These are phyloP conservation scores for Acanthamoeba royreba DNA, from an alignment of 208 protist species.

Conservation along the genomic window DNA sequence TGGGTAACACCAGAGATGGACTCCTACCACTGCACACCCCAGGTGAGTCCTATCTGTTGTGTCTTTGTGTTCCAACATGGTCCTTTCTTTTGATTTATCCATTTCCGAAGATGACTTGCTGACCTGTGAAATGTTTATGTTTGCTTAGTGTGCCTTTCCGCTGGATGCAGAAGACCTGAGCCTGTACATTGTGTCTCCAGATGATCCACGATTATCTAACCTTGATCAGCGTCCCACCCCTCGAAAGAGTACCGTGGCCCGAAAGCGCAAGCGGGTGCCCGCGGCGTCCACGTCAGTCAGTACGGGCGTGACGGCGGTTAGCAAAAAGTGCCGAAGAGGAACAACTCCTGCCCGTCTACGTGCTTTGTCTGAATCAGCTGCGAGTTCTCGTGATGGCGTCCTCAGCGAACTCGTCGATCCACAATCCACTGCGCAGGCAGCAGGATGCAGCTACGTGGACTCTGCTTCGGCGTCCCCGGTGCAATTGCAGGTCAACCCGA, in stretches of 20 bases:
- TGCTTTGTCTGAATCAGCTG: too few species aligned
- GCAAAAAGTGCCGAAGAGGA: too few species aligned
- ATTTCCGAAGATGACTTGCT: too few species aligned
- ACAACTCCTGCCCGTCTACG: too few species aligned
- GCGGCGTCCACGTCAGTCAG: too few species aligned
- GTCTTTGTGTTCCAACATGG: neutral
- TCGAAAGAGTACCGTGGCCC: neutral
- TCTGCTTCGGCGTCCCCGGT: too few species aligned
- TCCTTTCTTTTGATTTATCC: neutral
- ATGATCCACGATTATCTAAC: neutral
- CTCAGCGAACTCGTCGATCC: neutral
- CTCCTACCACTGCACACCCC: neutral
- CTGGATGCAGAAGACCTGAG: neutral
- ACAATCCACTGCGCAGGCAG: too few species aligned
- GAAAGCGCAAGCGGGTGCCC: too few species aligned
- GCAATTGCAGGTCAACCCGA: too few species aligned
- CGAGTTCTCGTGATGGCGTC: too few species aligned
- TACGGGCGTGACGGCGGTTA: too few species aligned
- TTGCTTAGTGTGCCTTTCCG: neutral
- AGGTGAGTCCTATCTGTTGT: neutral
- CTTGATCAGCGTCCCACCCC: neutral
- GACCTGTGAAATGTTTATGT: neutral
- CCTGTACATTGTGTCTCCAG: neutral
- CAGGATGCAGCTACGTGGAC: too few species aligned
- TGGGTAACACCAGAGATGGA: neutral